Base-by-base conservation (phyloP, 108 stramenopile genomes). In the Nannochloropsis granulata region DNA sequence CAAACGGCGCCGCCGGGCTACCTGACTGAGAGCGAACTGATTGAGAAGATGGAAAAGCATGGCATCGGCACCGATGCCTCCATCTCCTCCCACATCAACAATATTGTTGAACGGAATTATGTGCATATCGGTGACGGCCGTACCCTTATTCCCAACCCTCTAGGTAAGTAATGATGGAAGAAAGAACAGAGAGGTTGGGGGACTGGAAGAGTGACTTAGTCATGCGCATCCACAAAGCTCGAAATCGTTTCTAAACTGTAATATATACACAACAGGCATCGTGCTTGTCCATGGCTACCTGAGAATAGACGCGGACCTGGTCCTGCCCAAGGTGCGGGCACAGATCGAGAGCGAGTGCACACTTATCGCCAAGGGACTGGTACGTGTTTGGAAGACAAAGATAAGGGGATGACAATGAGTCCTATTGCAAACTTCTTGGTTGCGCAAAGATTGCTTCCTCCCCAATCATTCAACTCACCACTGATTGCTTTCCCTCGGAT, bases 1-100 rank as follows among this genome's bases (percentile, higher is more conserved):
- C 91, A 93, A 90, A 97, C 96, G n/a, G 91, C 93, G 16, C 90
- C 94, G 44, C 95, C 96, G 24, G 92, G 92, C 12, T 93, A 94
- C 83, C 84, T 96, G 13, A 94, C 94, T 25, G 96, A 96, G 82
- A 93, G 92, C 14, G 94, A 95, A 81, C 87, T 96, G 83, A 96
- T 96, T 83, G 88, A 89, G 9, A 84, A 89, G 83, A 96, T 96
- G 95, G 95, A 95, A 83, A 87, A 90, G 25, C 88, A 94, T 82
- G 93, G 93, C 13, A 94, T 94, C 84, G 97, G 97, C 13, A 97
- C 97, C n/a, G 97, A 97, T 84, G 97, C 97, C 14, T 95, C 95
- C 16, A 97, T 96, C 83, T 81, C 92, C 25, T 85, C 87, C 1
- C 96, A 97, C 83, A 95, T 97, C 83, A 92, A 97, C 83, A 97